phyloP scores from a whole-genome alignment of 1,284 basidiomycete genomes.

The Amylostereum areolatum region DNA sequence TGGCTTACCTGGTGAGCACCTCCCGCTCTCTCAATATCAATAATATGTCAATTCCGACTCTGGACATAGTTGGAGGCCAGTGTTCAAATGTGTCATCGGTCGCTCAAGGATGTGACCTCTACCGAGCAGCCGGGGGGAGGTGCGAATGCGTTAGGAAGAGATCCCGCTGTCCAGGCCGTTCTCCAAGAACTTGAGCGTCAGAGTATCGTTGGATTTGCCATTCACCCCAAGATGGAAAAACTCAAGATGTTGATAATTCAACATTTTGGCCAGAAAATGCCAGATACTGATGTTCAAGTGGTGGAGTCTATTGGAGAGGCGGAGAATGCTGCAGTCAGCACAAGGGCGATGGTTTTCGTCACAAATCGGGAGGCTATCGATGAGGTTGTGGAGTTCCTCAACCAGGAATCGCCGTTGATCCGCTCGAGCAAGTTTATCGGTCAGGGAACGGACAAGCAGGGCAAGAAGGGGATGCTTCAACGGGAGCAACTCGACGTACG shows the following conservation, averaged over 20 bases:
- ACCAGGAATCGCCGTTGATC: conserved; percentile 68
- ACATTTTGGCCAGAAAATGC: conserved; percentile 65
- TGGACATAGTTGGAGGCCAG: conserved; percentile 71
- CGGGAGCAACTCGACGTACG: conserved; percentile 85
- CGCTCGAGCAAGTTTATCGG: conserved; percentile 86
- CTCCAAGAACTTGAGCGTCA: conserved; percentile 61
- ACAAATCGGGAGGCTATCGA: conserved; percentile 86
- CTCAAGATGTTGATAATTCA: conserved; percentile 72
- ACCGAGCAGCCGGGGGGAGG: conserved; percentile 28
- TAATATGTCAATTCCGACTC: background rate
- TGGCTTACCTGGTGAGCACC: conserved; percentile 70
- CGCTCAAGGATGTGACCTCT: conserved; percentile 33
- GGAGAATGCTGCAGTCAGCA: conserved; percentile 33
- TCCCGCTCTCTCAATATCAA: background rate
- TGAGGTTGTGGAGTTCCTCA: conserved; percentile 81
- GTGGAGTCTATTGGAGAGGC: conserved; percentile 33
- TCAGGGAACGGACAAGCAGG: conserved; percentile 82
- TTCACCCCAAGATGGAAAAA: conserved; percentile 93
- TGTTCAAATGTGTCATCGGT: conserved; percentile 69
- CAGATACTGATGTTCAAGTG: conserved; percentile 25
- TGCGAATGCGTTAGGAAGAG: conserved; percentile 39
- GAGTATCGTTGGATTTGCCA: conserved; percentile 43
- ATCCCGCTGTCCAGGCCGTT: conserved; percentile 56
- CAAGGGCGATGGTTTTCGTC: conserved; percentile 95
- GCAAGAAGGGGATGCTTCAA: conserved; percentile 85